Evolutionary conservation across 225 moss, liverwort and hornwort genomes (phyloP), one percentile per base, ranked within the genome.

Genomic region (Bryoerythrophyllum caledonicum): DNA sequence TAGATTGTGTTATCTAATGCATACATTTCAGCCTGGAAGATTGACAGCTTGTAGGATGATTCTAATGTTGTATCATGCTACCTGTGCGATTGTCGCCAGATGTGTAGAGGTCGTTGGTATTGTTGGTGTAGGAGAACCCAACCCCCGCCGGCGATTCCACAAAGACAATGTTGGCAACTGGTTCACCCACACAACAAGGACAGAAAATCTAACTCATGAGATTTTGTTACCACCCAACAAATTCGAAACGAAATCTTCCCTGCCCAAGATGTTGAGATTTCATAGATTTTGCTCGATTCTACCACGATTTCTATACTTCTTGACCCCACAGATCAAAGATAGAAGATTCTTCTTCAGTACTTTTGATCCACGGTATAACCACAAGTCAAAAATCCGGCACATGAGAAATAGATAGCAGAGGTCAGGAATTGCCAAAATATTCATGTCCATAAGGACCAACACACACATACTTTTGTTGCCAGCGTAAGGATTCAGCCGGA

Each of bases 91-190:
- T 79, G 67, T 94, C 92, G 30, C 92, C 94, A 35, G 71, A 72
- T 7, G 80, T 79, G 28, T 30, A 0, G 25, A 92, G 82, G 60
- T 93, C 93, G 25, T 44, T 84, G 58, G 84, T 79, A 8, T 84
- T 89, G 80, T 93, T 91, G 72, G 70, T 82, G 80, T 90, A 93
- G 6, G 91, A 93, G 57, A 88, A 93, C 3, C 93, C 93, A 2
- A 86, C 90, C 16, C 93, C 93, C 8, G 86, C 91, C 1, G 93
- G 93, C 8, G 93, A 93, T 70, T 93, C 93, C 20, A 93, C 74
- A 60, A 93, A 93, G 11, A 93, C 7, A 11, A 93, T 54, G 63
- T 91, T 93, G 30, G 90, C 90, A 63, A 75, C 93, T 59, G 20
- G 12, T 90, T 68, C 73, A 76, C 58, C 25, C 57, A 41, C 63